A percentile compares a stretch with the other conserved stretches of the same genome.
Conservation (phyloP, 108 stramenopile species). For the Poteriospumella lacustris region DNA sequence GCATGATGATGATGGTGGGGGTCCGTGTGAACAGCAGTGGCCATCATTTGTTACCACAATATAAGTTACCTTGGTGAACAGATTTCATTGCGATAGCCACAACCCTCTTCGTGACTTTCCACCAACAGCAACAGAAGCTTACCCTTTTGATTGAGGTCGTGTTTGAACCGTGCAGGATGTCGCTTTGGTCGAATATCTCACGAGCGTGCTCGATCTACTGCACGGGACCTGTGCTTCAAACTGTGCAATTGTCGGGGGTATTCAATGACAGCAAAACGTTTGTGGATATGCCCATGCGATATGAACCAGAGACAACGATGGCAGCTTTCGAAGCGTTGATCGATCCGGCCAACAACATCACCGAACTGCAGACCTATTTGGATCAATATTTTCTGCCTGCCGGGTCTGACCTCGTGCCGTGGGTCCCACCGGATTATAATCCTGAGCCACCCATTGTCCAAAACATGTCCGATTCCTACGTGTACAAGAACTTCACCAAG, state of each 20-base stretch:
- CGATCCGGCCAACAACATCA: not conserved
- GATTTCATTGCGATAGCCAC: no score
- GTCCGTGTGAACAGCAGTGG: no score
- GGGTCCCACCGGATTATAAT: not conserved
- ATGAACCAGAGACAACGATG: not conserved
- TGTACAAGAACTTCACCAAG: not conserved
- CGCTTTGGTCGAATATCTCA: no score
- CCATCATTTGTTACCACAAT: no score
- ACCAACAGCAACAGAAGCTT: no score
- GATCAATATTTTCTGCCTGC: not conserved
- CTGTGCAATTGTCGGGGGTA: not conserved
- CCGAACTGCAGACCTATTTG: not conserved
- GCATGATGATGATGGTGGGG: no score
- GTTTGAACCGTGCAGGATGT: no score
- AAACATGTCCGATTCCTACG: not conserved
- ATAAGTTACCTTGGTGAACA: no score
- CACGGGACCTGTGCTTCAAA: slow-evolving; percentile 10
- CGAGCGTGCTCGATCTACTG: slow-evolving; percentile 19
- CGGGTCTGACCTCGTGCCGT: not conserved
- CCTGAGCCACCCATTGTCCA: not conserved
- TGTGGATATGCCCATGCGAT: slow-evolving; percentile 31
- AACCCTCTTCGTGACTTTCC: no score
- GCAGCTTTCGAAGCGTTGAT: not conserved
- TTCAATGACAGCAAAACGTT: slow-evolving; percentile 34
- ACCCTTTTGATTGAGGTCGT: no score